Evolutionary conservation across 169 alveolate species (phyloP).

Genomic region (Sarcocystis neurona): DNA sequence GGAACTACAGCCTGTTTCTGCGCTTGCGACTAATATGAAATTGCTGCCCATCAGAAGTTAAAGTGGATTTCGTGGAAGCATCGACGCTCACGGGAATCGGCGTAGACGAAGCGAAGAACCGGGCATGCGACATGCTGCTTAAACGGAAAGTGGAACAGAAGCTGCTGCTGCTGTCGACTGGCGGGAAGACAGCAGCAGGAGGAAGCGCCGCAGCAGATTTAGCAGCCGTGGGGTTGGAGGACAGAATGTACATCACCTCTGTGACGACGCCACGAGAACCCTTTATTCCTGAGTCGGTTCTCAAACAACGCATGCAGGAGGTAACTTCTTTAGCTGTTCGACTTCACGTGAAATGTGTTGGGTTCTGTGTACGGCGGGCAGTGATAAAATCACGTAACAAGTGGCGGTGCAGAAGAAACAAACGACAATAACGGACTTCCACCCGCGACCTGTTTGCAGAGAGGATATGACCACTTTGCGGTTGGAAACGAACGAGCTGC

Average conservation of each 20-base stretch:
- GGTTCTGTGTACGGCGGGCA: no score
- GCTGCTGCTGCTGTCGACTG: constrained; percentile 55
- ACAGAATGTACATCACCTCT: constrained; percentile 43
- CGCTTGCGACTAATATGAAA: not conserved
- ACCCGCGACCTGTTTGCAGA: no score
- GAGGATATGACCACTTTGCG: no score
- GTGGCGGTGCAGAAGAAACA: no score
- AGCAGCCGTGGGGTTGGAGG: constrained; percentile 40
- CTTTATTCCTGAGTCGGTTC: constrained; percentile 82
- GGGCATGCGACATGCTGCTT: constrained; percentile 85
- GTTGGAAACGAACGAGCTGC: no score
- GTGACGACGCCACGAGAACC: constrained; percentile 77
- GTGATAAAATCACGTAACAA: no score
- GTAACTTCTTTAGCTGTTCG: not conserved
- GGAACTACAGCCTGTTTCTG: constrained; percentile 25
- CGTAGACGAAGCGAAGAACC: constrained; percentile 86
- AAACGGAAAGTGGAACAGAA: constrained; percentile 73
- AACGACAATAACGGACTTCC: no score
- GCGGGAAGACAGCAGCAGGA: constrained; percentile 2
- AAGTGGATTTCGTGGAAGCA: constrained; percentile 61
- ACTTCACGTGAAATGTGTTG: not conserved
- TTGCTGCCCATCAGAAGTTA: constrained; percentile 67
- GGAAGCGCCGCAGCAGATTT: constrained; percentile 8
- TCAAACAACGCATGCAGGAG: constrained; percentile 57
- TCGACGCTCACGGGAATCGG: constrained; percentile 85